Evolutionary conservation across 805 yeast species (phyloP).

Genomic region (Scheffersomyces amazonensis): DNA sequence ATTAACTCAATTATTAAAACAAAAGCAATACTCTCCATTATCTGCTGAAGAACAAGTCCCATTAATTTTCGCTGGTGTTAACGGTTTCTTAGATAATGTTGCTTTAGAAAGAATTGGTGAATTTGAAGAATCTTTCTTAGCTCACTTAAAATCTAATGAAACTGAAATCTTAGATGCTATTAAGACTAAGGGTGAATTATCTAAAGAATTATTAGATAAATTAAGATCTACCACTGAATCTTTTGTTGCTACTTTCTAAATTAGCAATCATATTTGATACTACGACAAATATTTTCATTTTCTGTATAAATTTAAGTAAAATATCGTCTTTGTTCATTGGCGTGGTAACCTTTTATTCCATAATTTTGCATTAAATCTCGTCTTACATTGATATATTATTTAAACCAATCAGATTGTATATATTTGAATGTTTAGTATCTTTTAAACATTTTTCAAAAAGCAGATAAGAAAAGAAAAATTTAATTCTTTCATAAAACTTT

Average conservation of each 20-base stretch:
- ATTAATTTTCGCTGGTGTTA: conserved; percentile 98
- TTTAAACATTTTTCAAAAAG: conserved; percentile 1
- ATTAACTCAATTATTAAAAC: conserved; percentile 97
- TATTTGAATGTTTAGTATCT: conserved; percentile 1
- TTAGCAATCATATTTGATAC: too few species aligned
- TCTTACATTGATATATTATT: too few species aligned
- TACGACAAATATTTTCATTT: too few species aligned
- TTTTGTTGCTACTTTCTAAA: conserved; percentile 83
- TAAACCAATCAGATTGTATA: conserved; percentile 2
- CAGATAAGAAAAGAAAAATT: conserved; percentile 3
- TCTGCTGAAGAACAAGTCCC: conserved; percentile 99
- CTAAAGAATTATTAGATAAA: conserved; percentile 81
- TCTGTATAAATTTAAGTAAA: too few species aligned
- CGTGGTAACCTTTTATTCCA: too few species aligned
- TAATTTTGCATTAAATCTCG: too few species aligned
- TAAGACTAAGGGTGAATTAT: conserved; percentile 84
- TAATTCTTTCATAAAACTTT: conserved; percentile 1
- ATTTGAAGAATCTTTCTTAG: conserved; percentile 89
- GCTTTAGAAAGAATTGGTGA: conserved; percentile 83
- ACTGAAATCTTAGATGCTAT: conserved; percentile 79
- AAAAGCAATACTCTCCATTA: conserved; percentile 94
- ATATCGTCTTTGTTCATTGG: too few species aligned
- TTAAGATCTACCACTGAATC: conserved; percentile 90
- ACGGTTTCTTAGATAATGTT: conserved; percentile 93
- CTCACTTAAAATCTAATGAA: conserved; percentile 90